These are phyloP conservation scores for Naganishia albida DNA, from an alignment of 1,284 basidiomycete genomes.

Conservation along the genomic window DNA sequence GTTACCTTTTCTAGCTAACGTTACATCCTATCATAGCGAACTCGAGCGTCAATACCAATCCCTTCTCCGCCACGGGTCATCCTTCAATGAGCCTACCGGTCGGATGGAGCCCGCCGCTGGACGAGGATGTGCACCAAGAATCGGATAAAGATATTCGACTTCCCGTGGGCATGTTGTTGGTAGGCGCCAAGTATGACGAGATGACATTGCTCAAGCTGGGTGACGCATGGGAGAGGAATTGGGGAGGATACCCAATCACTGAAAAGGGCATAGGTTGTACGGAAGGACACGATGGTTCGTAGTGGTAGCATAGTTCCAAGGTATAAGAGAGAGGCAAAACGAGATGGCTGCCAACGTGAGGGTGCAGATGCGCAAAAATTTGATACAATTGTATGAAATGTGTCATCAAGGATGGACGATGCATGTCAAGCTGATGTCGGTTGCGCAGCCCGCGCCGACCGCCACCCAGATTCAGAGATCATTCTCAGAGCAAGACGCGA, in stretches of 20 bases:
- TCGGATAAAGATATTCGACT: constrained; percentile 32
- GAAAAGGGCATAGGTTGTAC: constrained; percentile 23
- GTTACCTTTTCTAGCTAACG: not conserved
- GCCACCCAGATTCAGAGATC: no score
- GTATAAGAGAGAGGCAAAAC: no score
- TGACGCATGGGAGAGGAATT: constrained; percentile 33
- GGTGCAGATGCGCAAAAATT: no score
- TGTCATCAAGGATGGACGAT: no score
- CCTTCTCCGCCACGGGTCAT: constrained; percentile 34
- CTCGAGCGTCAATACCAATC: constrained; percentile 31
- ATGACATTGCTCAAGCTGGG: constrained; percentile 27
- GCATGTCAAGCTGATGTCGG: no score
- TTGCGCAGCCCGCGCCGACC: no score
- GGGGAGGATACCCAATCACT: constrained; percentile 15
- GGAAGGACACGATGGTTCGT: not conserved
- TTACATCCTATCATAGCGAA: not conserved
- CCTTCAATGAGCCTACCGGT: constrained; percentile 32
- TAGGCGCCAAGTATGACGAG: constrained; percentile 35
- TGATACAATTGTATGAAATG: no score
- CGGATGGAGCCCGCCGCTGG: constrained; percentile 32
- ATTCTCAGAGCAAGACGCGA: no score
- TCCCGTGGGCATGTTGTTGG: constrained; percentile 32
- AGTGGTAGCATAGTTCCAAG: not conserved
- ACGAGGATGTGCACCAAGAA: constrained; percentile 26
- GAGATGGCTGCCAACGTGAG: no score